Conservation (phyloP, 345 rosid genomes). For the Erysimum cheiranthoides region DNA sequence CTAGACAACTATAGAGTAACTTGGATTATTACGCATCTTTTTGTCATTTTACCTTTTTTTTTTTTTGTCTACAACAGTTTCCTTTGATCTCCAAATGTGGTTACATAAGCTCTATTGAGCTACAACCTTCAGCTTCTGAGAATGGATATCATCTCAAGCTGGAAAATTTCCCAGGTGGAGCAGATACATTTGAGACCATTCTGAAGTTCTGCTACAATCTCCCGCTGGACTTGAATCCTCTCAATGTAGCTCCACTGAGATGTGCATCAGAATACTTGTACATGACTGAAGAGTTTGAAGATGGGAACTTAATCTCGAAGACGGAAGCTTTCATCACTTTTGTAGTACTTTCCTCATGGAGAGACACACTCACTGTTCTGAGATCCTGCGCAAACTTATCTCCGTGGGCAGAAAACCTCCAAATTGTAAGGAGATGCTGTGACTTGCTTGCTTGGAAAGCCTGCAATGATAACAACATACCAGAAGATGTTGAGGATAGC, state of each 20-base stretch:
- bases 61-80: slow-evolving; percentile 56
- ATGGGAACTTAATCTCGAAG: slow-evolving; percentile 76
- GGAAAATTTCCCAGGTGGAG: slow-evolving; percentile 79
- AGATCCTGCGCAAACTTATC: slow-evolving; percentile 71
- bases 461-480: slow-evolving; percentile 53
- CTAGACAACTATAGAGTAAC: neutral
- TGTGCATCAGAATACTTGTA: slow-evolving; percentile 86
- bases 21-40: slow-evolving; percentile 3
- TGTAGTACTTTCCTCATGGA: slow-evolving; percentile 80
- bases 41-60: slow-evolving; percentile 7
- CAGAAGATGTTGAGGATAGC: slow-evolving; percentile 40
- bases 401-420: slow-evolving; percentile 93
- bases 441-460: slow-evolving; percentile 85
- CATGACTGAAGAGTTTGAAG: slow-evolving; percentile 88
- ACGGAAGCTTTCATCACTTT: slow-evolving; percentile 87
- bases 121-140: slow-evolving; percentile 64
- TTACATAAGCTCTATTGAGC: slow-evolving; percentile 66
- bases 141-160: slow-evolving; percentile 63
- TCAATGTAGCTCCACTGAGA: slow-evolving; percentile 68
- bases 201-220: slow-evolving; percentile 76
- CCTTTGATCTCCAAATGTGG: slow-evolving; percentile 88
- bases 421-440: slow-evolving; percentile 81
- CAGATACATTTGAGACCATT: slow-evolving; percentile 70
- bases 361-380: slow-evolving; percentile 72
- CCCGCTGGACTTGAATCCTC: slow-evolving; percentile 63